A percentile compares a stretch with the other conserved stretches of the same genome.
Evolutionary conservation across 2,329 filamentous ascomycete species (phyloP).

Genomic region (Colletotrichum sp.): DNA sequence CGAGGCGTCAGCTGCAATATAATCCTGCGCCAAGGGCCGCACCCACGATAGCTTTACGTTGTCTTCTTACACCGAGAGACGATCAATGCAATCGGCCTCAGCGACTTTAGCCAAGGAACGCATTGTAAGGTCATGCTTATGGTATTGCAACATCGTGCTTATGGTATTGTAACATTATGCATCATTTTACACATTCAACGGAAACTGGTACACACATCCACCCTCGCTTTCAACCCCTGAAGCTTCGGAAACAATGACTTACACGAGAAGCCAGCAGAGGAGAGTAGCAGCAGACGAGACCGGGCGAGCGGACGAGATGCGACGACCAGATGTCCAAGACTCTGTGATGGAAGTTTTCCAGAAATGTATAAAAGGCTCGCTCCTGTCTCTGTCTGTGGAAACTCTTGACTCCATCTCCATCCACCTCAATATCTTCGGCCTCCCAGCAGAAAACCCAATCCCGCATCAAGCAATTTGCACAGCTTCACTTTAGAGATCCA

Average conservation of each 20-base stretch:
- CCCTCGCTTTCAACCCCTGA: background rate
- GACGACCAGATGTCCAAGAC: background rate
- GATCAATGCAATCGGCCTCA: background rate
- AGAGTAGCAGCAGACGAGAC: background rate
- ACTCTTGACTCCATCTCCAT: background rate
- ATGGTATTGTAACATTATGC: background rate
- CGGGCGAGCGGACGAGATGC: background rate
- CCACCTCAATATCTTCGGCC: background rate
- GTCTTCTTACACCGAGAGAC: background rate
- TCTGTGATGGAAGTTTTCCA: background rate
- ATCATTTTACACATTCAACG: background rate
- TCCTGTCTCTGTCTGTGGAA: background rate
- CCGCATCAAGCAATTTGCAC: background rate
- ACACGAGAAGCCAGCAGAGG: background rate
- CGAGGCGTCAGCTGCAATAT: background rate
- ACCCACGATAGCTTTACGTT: background rate
- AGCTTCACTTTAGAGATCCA: background rate
- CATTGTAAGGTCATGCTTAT: background rate
- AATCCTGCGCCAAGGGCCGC: background rate
- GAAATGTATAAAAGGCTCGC: constrained; percentile 4
- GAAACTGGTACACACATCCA: background rate
- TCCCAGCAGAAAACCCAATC: background rate
- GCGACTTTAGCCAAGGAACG: background rate
- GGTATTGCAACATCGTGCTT: background rate
- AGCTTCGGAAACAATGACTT: background rate